Conservation (phyloP, 2,329 filamentous ascomycete genomes). For the Penicillium capsulatum region DNA sequence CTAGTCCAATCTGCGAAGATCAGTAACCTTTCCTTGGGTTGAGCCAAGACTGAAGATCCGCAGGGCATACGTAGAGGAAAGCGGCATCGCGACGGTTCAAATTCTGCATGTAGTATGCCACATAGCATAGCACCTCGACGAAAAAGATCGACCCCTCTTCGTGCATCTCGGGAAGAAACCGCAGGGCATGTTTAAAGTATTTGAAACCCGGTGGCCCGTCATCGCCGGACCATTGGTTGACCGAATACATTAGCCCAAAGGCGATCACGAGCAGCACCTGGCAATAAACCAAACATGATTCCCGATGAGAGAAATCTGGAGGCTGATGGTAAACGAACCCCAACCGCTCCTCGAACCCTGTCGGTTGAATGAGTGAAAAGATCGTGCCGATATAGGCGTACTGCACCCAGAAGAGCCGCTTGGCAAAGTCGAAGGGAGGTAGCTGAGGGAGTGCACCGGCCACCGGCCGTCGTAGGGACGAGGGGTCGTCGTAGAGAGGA, state of each 20-base stretch:
- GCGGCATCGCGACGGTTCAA: constrained; percentile 54
- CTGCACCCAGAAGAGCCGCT: constrained; percentile 50
- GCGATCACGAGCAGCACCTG: constrained; percentile 53
- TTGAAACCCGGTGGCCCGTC: constrained; percentile 54
- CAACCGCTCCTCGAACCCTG: constrained; percentile 47
- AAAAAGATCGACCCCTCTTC: constrained; percentile 54
- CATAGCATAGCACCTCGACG: constrained; percentile 53
- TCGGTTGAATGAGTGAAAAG: constrained; percentile 51
- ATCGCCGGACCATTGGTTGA: constrained; percentile 53
- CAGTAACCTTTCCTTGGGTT: constrained; percentile 2
- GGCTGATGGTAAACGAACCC: constrained; percentile 43
- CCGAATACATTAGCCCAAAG: constrained; percentile 55
- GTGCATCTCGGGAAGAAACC: constrained; percentile 53
- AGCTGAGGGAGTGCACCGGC: constrained; percentile 36
- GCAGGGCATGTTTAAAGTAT: constrained; percentile 52
- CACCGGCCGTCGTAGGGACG: constrained; percentile 27
- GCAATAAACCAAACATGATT: constrained; percentile 50
- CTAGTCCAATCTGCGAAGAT: constrained; percentile 45
- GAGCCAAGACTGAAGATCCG: constrained; percentile 4
- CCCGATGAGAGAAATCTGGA: constrained; percentile 43
- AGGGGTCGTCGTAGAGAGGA: constrained; percentile 34
- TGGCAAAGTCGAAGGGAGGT: constrained; percentile 51
- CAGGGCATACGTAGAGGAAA: constrained; percentile 51
- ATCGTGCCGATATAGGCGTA: constrained; percentile 57
- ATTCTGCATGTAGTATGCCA: constrained; percentile 57